Conservation (phyloP, 1,139 yeast genomes). For the Protomyces gravidus region DNA sequence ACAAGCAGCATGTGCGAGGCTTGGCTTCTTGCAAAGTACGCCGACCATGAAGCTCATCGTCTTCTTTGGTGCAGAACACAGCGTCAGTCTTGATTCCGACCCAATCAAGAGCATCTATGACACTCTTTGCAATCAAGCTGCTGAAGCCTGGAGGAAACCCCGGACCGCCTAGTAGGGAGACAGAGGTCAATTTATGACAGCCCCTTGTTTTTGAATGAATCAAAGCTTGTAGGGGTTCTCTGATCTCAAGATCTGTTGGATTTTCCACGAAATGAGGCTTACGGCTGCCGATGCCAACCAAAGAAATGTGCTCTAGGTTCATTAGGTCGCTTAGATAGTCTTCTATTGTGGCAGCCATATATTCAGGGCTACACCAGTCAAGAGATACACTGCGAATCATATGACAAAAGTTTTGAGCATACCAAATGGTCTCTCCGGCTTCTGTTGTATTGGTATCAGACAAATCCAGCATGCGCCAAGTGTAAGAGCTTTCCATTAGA, state of each 20-base stretch:
- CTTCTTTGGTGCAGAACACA: not conserved
- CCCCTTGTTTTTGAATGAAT: not conserved
- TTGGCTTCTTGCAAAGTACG: not conserved
- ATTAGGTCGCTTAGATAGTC: not conserved
- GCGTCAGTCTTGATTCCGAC: not conserved
- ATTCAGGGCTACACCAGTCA: not conserved
- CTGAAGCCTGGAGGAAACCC: not conserved
- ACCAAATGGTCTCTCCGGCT: not conserved
- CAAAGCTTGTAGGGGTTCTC: not conserved
- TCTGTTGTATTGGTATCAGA: not conserved
- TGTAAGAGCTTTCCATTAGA: not conserved
- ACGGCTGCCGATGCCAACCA: not conserved
- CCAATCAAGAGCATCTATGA: not conserved
- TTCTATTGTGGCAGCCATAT: not conserved
- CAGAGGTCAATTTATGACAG: not conserved
- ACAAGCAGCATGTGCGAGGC: not conserved
- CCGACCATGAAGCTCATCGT: not conserved
- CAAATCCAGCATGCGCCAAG: not conserved
- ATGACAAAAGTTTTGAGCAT: not conserved
- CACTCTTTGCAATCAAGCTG: not conserved
- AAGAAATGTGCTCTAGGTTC: not conserved
- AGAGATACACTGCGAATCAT: not conserved
- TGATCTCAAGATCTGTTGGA: not conserved
- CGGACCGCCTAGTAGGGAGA: not conserved
- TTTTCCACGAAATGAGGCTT: not conserved